Evolutionary conservation across 2,329 filamentous ascomycete species (phyloP), one percentile per base, ranked within the genome.

Genomic region (Fusarium protoensiforme): DNA sequence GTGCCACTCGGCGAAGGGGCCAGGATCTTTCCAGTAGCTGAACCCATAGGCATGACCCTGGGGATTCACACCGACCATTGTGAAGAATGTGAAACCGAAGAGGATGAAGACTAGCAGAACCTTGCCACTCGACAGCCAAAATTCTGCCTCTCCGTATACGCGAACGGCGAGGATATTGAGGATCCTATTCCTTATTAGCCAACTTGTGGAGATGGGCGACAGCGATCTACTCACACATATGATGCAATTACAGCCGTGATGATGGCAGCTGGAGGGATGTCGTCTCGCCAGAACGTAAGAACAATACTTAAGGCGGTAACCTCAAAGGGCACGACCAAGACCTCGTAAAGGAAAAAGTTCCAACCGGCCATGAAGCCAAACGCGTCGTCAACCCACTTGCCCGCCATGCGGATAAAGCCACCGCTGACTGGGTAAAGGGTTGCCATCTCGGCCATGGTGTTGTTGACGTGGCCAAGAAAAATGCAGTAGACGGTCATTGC

Each of bases 361-460:
- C n/a, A n/a, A n/a, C n/a, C 33, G 41, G 58, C 58, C 58, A 61
- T 61, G 16, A 61, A 61, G 13, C 58, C 41, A 36, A 61, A 61
- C 16, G 58, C 29, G 29, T 61, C 58, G 31, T 61, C 58, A 36
- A 61, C 58, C 58, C 58, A 61, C 14, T 33, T 39, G 14, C 58
- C 58, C 18, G 58, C 58, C 58, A 61, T 61, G 31, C 58, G 41
- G 39, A 61, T 61, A 35, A 61, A 61, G 14, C 39, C 58, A 20
- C 58, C 58, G 18, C 39, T 48, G 5, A 61, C 58, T 20, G 58
- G 58, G 27, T 27, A 48, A 16, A 48, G 48, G 29, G 43, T 46
- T 7, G 58, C 58, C 58, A 61, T 61, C 20, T 61, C 58, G 22
- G 58, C 58, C 58, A 61, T 61, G 13, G n/a, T 48, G 58, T 61